Base-by-base conservation (phyloP, 78 protist genomes). In the Tieghemostelium lacteum region DNA sequence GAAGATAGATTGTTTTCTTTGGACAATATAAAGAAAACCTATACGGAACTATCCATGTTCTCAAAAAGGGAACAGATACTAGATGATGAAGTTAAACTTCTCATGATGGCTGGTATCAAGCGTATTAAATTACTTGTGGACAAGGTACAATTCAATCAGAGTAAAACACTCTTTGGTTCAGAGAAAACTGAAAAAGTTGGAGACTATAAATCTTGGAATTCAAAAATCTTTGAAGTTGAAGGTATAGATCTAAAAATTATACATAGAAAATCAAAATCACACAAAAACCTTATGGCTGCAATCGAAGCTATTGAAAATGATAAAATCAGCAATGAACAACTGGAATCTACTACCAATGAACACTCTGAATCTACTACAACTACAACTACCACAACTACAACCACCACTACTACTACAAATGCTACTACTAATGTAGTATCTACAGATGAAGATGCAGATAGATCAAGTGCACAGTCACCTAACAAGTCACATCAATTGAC, bases 101-200 rank as follows among this genome's bases (percentile, higher is more conserved):
- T 87, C 1, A 26, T 87, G 49, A 45, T 33, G 34, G 54, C 55
- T 24, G 60, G 37, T 58, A 45, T 87, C 10, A 65, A 60, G 16
- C 36, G 86, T 60, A 73, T 74, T 10, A 67, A 74, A 37, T 26
- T 87, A 34, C 14, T 67, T 39, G 54, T 50, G 6, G 71, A 72
- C 7, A 19, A 28, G 4, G 54, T 87, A 22, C 50, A 40, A 8
- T 87, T 87, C 66, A 31, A n/a, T 8, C 62, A 71, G 12, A 20
- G 76, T n/a, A 74, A 74, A 49, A 70, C 75, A 24, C 74, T 74
- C 83, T 74, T 75, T 54, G 93, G 93, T 64, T 16, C 64, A 64
- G 93, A 74, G 31, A 72, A 76, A 54, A n/a, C 7, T 12, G 93
- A 87, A 26, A 62, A 45, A 16, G 54, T 87, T 28, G 86, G 93